phyloP scores from a whole-genome alignment of 148 eudicot genomes.

The Rhododendron ferrugineum region DNA sequence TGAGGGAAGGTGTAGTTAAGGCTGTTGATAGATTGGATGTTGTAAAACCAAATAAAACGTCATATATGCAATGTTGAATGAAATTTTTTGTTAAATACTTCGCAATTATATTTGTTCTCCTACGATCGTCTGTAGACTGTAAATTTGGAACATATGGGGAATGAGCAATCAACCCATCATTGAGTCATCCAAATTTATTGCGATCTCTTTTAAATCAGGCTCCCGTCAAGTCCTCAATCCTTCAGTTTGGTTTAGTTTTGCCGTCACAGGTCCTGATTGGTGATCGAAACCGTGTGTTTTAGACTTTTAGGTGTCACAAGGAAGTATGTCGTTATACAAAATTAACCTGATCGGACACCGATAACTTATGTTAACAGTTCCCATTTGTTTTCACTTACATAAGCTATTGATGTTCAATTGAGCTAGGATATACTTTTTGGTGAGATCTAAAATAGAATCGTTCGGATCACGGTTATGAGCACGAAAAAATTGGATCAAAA shows the following conservation, averaged over 20 bases:
- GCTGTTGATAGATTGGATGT: conserved; percentile 8
- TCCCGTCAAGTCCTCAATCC: neutral
- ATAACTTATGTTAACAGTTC: too few relatives aligned
- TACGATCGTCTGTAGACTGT: neutral
- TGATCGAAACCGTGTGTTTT: neutral
- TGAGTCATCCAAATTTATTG: neutral
- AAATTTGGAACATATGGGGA: neutral
- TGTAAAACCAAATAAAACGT: neutral
- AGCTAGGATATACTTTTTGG: neutral
- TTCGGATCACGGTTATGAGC: too few relatives aligned
- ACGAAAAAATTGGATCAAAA: too few relatives aligned
- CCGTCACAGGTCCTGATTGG: neutral
- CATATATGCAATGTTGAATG: neutral
- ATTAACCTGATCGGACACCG: too few relatives aligned
- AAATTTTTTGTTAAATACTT: neutral
- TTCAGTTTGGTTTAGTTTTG: neutral
- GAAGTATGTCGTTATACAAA: neutral
- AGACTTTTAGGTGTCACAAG: neutral
- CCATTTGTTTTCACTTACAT: too few relatives aligned
- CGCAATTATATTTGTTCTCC: neutral
- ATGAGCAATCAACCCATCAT: neutral
- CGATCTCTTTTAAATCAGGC: too few relatives aligned
- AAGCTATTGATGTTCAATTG: neutral
- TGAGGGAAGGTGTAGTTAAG: conserved; percentile 6
- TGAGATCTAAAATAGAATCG: neutral